Conservation (phyloP, 2,329 filamentous ascomycete species). For the Parafenestella ontariensis region DNA sequence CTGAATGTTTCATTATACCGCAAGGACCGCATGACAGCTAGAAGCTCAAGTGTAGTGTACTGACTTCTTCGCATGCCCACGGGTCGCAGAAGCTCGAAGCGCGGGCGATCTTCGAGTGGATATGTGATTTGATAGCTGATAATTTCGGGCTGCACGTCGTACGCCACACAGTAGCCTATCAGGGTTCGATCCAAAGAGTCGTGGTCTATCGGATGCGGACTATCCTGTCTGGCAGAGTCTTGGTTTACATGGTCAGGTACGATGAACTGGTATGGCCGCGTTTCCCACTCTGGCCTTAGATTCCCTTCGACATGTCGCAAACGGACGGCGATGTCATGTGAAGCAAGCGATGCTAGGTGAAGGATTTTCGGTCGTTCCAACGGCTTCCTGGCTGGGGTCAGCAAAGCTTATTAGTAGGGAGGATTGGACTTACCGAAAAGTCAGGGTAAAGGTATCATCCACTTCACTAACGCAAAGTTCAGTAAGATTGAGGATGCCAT, state of each 20-base stretch:
- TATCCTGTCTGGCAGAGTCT: constrained; percentile 43
- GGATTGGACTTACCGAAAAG: constrained; percentile 59
- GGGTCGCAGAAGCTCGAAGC: constrained; percentile 69
- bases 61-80: constrained; percentile 57
- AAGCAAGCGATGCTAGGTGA: constrained; percentile 69
- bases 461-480: constrained; percentile 65
- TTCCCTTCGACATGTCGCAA: constrained; percentile 68
- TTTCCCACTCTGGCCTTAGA: constrained; percentile 70
- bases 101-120: constrained; percentile 67
- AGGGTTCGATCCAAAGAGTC: constrained; percentile 70
- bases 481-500: constrained; percentile 69
- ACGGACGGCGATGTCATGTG: constrained; percentile 68
- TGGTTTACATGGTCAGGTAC: constrained; percentile 60
- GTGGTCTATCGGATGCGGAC: constrained; percentile 64
- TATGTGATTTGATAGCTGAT: constrained; percentile 56
- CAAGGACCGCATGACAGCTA: constrained; percentile 72
- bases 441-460: constrained; percentile 72
- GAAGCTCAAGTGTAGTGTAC: constrained; percentile 68
- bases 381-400: constrained; percentile 54
- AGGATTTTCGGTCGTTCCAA: constrained; percentile 63
- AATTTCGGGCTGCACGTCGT: constrained; percentile 70
- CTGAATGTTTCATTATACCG: constrained; percentile 74
- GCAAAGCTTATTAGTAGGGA: neutral
- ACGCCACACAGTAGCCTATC: constrained; percentile 73
- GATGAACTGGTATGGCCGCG: constrained; percentile 67